Evolutionary conservation across 2,329 filamentous ascomycete genomes (phyloP).

Genomic region (Penicillium italicum): DNA sequence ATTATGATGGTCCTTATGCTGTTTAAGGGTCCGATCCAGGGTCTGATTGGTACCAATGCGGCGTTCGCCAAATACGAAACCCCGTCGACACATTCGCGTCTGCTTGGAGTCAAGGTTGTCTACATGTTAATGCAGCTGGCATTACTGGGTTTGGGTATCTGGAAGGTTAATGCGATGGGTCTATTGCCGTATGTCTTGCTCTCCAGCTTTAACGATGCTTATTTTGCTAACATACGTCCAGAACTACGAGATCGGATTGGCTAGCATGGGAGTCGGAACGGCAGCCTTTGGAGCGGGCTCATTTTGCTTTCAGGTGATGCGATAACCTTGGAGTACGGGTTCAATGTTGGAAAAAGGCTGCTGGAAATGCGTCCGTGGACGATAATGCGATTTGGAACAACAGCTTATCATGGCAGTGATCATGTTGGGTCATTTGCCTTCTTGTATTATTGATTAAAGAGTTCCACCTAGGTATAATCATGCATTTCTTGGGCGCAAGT

Average conservation of each 20-base stretch:
- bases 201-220: not conserved
- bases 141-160: slow-evolving; percentile 79
- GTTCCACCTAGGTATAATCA: not conserved
- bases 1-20: slow-evolving; percentile 99
- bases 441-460: not conserved
- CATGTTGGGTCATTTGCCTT: not conserved
- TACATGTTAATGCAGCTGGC: slow-evolving; percentile 85
- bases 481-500: not conserved
- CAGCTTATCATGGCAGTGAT: not conserved
- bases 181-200: slow-evolving; percentile 69
- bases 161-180: slow-evolving; percentile 97
- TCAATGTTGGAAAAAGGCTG: not conserved
- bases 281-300: slow-evolving; percentile 63
- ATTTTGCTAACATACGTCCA: slow-evolving; percentile 36
- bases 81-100: slow-evolving; percentile 66
- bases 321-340: not conserved
- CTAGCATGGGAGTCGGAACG: slow-evolving; percentile 86
- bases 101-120: slow-evolving; percentile 79
- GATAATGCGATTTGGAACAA: not conserved
- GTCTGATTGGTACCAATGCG: slow-evolving; percentile 74
- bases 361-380: not conserved
- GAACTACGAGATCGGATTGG: slow-evolving; percentile 95
- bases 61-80: slow-evolving; percentile 92
- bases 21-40: slow-evolving; percentile 92
- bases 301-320: slow-evolving; percentile 53